Conservation (phyloP, 2,329 filamentous ascomycete genomes). For the Neofusicoccum kwambonambiense region DNA sequence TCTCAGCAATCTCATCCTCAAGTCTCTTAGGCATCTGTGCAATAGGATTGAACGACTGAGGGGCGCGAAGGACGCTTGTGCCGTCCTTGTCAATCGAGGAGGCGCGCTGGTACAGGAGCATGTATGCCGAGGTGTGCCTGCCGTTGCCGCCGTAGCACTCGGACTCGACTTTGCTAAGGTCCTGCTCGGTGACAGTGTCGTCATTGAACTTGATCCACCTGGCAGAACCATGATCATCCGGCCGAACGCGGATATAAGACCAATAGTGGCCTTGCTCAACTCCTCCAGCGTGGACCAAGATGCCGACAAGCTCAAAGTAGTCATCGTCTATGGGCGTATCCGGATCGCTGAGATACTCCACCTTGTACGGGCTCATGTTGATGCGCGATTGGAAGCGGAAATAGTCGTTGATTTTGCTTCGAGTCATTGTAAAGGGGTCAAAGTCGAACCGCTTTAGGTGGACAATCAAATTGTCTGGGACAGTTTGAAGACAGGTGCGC, state of each 20-base stretch:
- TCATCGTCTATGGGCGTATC: slow-evolving; percentile 61
- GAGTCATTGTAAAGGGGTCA: slow-evolving; percentile 71
- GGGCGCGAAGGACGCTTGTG: slow-evolving; percentile 39
- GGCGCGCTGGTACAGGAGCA: slow-evolving; percentile 92
- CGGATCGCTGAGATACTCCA: slow-evolving; percentile 74
- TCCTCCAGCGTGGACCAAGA: slow-evolving; percentile 89
- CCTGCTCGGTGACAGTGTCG: slow-evolving; percentile 73
- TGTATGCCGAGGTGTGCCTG: slow-evolving; percentile 67
- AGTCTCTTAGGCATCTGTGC: slow-evolving; percentile 47
- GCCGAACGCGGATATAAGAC: slow-evolving; percentile 84
- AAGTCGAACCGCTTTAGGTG: slow-evolving; percentile 89
- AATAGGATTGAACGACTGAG: slow-evolving; percentile 44
- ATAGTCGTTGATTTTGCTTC: slow-evolving; percentile 92
- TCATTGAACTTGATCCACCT: slow-evolving; percentile 95
- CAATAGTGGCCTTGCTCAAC: slow-evolving; percentile 97
- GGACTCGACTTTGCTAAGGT: slow-evolving; percentile 73
- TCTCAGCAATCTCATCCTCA: slow-evolving; percentile 59
- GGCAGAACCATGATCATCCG: slow-evolving; percentile 48
- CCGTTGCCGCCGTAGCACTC: slow-evolving; percentile 36
- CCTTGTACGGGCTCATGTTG: slow-evolving; percentile 85
- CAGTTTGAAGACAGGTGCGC: slow-evolving; percentile 83
- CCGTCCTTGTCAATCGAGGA: slow-evolving; percentile 56
- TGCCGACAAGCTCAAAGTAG: slow-evolving; percentile 88
- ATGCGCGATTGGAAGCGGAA: slow-evolving; percentile 84
- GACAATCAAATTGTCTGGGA: slow-evolving; percentile 92